Conservation (phyloP, 768 basidiomycete genomes). For the Panaeolus papilionaceus region DNA sequence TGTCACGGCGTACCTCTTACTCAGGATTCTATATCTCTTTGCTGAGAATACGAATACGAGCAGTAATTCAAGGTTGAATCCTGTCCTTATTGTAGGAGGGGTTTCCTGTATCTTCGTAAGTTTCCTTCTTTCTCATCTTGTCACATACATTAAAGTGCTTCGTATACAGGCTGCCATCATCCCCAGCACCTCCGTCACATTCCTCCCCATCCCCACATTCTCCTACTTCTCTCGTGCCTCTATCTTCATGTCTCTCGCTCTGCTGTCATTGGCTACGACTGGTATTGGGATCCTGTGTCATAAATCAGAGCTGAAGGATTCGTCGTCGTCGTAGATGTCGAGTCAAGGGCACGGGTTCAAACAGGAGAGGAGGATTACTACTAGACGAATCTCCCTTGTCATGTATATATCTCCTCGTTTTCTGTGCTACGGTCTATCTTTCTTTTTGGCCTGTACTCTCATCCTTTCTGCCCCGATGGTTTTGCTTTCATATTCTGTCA, state of each 20-base stretch:
- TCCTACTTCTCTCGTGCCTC: conserved; percentile 67
- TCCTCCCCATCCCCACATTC: conserved; percentile 79
- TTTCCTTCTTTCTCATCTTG: no score
- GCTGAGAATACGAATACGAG: conserved; percentile 36
- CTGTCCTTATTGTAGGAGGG: conserved; percentile 68
- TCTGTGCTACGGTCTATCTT: no score
- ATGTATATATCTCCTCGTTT: no score
- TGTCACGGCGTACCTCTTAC: conserved; percentile 61
- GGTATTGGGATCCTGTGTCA: conserved; percentile 73
- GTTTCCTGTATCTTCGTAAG: conserved; percentile 71
- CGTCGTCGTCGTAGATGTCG: conserved; percentile 46
- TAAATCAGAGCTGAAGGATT: conserved; percentile 68
- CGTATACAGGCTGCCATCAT: conserved; percentile 72
- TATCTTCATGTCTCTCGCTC: conserved; percentile 71
- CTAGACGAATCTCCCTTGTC: conserved; percentile 39
- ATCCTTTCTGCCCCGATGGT: conserved; percentile 77
- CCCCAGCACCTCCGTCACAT: conserved; percentile 81
- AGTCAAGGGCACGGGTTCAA: not conserved
- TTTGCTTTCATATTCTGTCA: conserved; percentile 73
- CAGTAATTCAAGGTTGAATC: conserved; percentile 41
- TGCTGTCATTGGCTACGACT: conserved; percentile 71
- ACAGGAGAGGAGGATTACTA: conserved; percentile 31
- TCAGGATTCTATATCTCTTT: conserved; percentile 84
- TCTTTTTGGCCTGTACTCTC: conserved; percentile 59
- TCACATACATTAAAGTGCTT: no score